These are phyloP conservation scores for Saturnispora bothae DNA, from an alignment of 805 yeast species.

Conservation along the genomic window DNA sequence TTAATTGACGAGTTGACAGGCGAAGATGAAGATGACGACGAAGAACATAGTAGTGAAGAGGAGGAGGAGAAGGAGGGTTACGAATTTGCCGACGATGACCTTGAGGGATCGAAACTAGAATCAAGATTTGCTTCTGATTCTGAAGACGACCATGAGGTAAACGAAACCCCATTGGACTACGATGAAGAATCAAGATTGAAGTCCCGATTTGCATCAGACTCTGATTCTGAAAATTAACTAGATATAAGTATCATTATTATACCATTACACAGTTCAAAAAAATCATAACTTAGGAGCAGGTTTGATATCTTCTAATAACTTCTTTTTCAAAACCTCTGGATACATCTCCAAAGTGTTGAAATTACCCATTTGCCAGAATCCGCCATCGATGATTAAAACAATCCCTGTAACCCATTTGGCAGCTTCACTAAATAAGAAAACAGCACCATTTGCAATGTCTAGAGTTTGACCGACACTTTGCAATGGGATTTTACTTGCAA, in stretches of 20 bases:
- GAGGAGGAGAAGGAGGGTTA: slow-evolving; percentile 3
- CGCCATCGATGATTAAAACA: slow-evolving; percentile 80
- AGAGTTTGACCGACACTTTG: slow-evolving; percentile 57
- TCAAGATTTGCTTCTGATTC: slow-evolving; percentile 11
- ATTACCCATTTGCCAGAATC: slow-evolving; percentile 70
- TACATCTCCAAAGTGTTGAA: slow-evolving; percentile 26
- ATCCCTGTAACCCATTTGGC: slow-evolving; percentile 72
- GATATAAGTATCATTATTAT: background rate
- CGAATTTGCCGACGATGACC: background rate
- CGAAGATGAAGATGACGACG: slow-evolving; percentile 2
- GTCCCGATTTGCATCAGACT: slow-evolving; percentile 8
- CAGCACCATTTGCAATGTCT: slow-evolving; percentile 85
- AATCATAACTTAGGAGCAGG: slow-evolving; percentile 20
- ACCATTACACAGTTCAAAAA: too few relatives aligned
- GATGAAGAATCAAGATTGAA: too few relatives aligned
- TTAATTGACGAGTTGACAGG: slow-evolving; percentile 5
- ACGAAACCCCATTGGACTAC: too few relatives aligned
- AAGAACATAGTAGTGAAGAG: background rate
- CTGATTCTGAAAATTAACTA: background rate
- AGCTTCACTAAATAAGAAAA: slow-evolving; percentile 75
- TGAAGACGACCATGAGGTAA: too few relatives aligned
- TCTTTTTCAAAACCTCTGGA: slow-evolving; percentile 32
- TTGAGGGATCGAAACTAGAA: background rate
- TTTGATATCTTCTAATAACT: slow-evolving; percentile 14
- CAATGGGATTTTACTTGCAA: slow-evolving; percentile 45